Conservation (phyloP, 768 basidiomycete species). For the Auricularia cornea region DNA sequence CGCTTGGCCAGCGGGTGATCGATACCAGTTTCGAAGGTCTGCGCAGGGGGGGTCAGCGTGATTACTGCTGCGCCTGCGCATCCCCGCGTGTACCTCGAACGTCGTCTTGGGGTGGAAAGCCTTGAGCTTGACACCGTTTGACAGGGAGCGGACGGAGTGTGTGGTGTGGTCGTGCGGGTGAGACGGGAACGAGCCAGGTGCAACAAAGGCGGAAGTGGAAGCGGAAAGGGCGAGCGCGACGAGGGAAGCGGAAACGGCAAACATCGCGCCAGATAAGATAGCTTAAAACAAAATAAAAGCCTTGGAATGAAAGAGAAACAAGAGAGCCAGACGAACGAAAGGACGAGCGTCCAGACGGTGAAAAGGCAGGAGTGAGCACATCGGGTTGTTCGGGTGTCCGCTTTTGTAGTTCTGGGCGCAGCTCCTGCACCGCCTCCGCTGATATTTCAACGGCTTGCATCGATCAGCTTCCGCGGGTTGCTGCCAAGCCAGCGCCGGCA, state of each 20-base stretch:
- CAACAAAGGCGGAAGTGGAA: background rate
- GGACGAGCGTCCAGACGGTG: background rate
- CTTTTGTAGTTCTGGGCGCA: too few species aligned
- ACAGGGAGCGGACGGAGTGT: background rate
- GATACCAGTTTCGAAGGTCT: background rate
- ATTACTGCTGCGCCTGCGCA: background rate
- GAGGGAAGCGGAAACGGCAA: background rate
- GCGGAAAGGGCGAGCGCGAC: slow-evolving; percentile 1
- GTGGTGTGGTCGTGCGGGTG: background rate
- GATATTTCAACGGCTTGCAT: too few species aligned
- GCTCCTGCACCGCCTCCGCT: too few species aligned
- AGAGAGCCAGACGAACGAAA: background rate
- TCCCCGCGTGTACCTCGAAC: background rate
- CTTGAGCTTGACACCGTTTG: slow-evolving; percentile 4
- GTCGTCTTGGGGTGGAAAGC: slow-evolving; percentile 1
- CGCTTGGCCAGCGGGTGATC: slow-evolving; percentile 1
- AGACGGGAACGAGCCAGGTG: background rate
- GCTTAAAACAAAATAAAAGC: background rate
- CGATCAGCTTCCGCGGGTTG: too few species aligned
- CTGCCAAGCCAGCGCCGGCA: too few species aligned
- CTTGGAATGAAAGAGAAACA: background rate
- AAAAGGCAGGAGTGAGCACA: too few species aligned
- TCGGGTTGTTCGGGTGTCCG: too few species aligned
- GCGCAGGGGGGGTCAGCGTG: background rate
- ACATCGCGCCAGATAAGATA: background rate